A percentile compares a stretch with the other conserved stretches of the same genome.
Conservation (phyloP, 805 yeast genomes). For the Candida jianshihensis region DNA sequence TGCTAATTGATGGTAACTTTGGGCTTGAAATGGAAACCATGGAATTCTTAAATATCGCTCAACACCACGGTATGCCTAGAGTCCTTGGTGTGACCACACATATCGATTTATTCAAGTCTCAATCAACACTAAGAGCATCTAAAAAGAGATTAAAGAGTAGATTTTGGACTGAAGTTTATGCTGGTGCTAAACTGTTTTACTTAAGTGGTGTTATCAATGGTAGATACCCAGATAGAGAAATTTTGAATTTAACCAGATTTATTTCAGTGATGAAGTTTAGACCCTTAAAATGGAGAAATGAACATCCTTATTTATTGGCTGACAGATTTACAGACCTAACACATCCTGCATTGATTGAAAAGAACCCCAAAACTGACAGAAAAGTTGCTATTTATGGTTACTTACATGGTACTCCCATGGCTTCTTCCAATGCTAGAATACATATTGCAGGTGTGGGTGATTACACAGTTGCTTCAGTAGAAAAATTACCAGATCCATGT, state of each 20-base stretch:
- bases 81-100: slow-evolving; percentile 94
- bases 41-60: slow-evolving; percentile 94
- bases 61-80: slow-evolving; percentile 98
- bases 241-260: slow-evolving; percentile 83
- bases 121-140: slow-evolving; percentile 81
- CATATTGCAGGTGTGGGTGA: slow-evolving; percentile 98
- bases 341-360: slow-evolving; percentile 76
- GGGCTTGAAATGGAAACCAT: slow-evolving; percentile 99
- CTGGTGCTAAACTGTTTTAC: slow-evolving; percentile 94
- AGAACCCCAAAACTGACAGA: slow-evolving; percentile 79
- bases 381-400: slow-evolving; percentile 91
- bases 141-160: slow-evolving; percentile 89
- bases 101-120: slow-evolving; percentile 86
- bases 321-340: slow-evolving; percentile 93
- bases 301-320: slow-evolving; percentile 88
- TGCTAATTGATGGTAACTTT: slow-evolving; percentile 92
- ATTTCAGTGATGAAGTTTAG: slow-evolving; percentile 96
- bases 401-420: slow-evolving; percentile 86
- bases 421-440: slow-evolving; percentile 59
- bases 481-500: slow-evolving; percentile 95
- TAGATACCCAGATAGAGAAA: slow-evolving; percentile 95
- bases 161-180: slow-evolving; percentile 98
- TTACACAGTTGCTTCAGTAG: slow-evolving; percentile 63
- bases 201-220: slow-evolving; percentile 95
- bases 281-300: slow-evolving; percentile 99